Base-by-base conservation (phyloP, 306 rosid species). In the Vigna trinervia region DNA sequence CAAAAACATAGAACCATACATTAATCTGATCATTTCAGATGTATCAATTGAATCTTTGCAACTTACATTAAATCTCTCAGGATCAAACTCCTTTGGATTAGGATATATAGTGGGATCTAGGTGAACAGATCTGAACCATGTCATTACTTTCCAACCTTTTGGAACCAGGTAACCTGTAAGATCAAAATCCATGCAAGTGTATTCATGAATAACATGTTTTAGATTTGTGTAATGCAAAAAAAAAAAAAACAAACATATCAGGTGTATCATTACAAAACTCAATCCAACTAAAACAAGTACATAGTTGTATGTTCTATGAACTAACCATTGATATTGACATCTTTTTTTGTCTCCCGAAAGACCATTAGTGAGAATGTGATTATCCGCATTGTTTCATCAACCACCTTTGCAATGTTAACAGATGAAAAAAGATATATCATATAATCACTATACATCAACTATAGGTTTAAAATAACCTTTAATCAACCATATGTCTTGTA, bases 61-160 rank as follows among this genome's bases (percentile, higher is more conserved):
- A 76, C 92, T 85, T 86, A 94, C 98, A 74, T 88, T 80, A 95
- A 95, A 94, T 89, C 98, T 85, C 9, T 85, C 61, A 63, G 98
- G 98, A 43, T 94, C 81, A 61, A 90, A 94, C 56, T 89, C 92
- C 85, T 14, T 83, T 15, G 98, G 98, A 56, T 92, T 75, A 10
- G 91, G 92, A 84, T 87, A 94, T 60, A 82, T 83, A 84, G 90
- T 90, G 14, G 97, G 88, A 81, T 94, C 96, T 1, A 83, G 87
- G 57, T 94, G 98, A 84, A 94, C 85, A 6, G 85, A 85, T 60
- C 98, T 87, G 52, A 94, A 94, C 98, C 98, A 94, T 0, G 84
- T 88, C 36, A 94, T 88, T 2, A 81, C 90, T 84, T 87, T 94
- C 98, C 98, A 92, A 17, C 96, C 97, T 80, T 89, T 88, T 23